phyloP scores from a whole-genome alignment of 2,329 filamentous ascomycete species.

The Tricladium varicosporioides region DNA sequence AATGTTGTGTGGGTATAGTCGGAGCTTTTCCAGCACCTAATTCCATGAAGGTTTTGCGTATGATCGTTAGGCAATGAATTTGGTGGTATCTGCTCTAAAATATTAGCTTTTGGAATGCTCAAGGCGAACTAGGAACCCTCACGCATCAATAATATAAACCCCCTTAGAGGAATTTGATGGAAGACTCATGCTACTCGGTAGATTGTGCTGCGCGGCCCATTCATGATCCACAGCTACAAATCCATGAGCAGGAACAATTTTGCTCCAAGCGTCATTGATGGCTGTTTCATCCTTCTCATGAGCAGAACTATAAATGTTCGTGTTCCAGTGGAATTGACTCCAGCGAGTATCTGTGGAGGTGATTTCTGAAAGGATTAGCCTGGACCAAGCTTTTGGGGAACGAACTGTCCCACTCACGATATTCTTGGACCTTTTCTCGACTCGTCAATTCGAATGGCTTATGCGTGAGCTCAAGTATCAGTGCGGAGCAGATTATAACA shows the following conservation, averaged over 20 bases:
- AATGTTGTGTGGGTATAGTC: background rate
- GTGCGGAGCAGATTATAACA: no score
- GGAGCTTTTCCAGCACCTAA: background rate
- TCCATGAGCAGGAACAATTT: conserved; percentile 1
- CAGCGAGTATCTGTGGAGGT: no score
- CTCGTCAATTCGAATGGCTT: no score
- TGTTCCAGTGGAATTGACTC: no score
- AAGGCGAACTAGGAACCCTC: background rate
- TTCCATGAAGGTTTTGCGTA: background rate
- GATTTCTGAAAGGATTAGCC: no score
- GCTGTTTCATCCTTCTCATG: background rate
- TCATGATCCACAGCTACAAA: conserved; percentile 1
- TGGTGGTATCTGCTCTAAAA: background rate
- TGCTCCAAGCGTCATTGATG: background rate
- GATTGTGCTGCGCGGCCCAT: background rate
- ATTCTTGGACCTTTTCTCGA: no score
- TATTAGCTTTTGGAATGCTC: background rate
- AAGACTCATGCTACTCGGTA: background rate
- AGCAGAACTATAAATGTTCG: background rate
- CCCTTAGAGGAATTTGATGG: background rate
- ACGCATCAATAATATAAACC: conserved; percentile 1
- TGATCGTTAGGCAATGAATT: background rate
- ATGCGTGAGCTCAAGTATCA: no score
- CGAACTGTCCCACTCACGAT: no score
- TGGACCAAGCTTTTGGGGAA: no score